A percentile compares a stretch with the other conserved stretches of the same genome.
Evolutionary conservation across 2,329 filamentous ascomycete species (phyloP).

Genomic region (Sarocladium kiliense): DNA sequence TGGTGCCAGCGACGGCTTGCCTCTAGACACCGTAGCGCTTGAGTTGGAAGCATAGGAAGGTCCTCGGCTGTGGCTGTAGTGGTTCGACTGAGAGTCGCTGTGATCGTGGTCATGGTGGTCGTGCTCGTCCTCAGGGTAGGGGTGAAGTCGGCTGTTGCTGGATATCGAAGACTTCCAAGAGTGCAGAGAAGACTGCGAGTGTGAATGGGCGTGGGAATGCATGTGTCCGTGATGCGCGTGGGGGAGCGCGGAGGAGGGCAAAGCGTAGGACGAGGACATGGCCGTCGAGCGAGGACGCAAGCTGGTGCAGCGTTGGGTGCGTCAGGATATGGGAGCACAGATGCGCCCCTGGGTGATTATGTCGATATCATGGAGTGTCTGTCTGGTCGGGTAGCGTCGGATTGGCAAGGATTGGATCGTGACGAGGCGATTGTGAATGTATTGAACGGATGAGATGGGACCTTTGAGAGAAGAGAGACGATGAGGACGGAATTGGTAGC

Average conservation of each 20-base stretch:
- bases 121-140: constrained; percentile 25
- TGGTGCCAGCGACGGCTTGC: constrained; percentile 16
- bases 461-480: not conserved
- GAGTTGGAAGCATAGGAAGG: constrained; percentile 24
- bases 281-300: not conserved
- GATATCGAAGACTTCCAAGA: constrained; percentile 31
- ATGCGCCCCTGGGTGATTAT: constrained; percentile 1
- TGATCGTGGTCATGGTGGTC: constrained; percentile 23
- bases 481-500: not conserved
- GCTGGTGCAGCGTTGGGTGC: not conserved
- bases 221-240: constrained; percentile 40
- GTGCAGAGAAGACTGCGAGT: constrained; percentile 34
- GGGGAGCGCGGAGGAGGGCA: constrained; percentile 46
- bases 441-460: not conserved
- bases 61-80: constrained; percentile 24
- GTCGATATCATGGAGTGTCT: constrained; percentile 1
- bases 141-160: constrained; percentile 22
- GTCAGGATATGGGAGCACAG: constrained; percentile 6
- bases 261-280: constrained; percentile 48
- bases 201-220: constrained; percentile 33
- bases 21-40: constrained; percentile 20
- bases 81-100: constrained; percentile 20
- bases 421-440: not conserved
- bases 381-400: not conserved
- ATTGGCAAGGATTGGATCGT: not conserved